Evolutionary conservation across 2,329 filamentous ascomycete genomes (phyloP), one percentile per base, ranked within the genome.

Genomic region (Trichophyton verrucosum): DNA sequence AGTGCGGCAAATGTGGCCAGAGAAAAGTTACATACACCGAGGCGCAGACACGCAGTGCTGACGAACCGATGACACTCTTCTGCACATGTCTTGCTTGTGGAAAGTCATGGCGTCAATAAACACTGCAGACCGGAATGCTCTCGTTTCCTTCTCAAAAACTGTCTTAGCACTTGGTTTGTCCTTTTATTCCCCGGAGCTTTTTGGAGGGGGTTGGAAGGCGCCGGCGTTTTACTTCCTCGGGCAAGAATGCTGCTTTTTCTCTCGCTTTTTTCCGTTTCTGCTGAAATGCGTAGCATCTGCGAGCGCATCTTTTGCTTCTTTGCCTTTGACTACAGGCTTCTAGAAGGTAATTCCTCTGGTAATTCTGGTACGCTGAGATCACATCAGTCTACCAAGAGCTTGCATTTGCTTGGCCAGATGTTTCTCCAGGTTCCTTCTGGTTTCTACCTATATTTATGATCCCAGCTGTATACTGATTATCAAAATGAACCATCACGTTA

Each of bases 21-120:
- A 91, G 88, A 80, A 91, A 90, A 80, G 94, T 97, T 71, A 91
- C 87, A 75, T 99, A 99, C 76, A 90, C 85, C 57, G 94, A 99
- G 77, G 94, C 94, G 3, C 94, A 99, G 80, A 99, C 94, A 15
- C 83, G 94, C 65, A 88, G 85, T 77, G 94, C 94, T 66, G 94
- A 99, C 82, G 94, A 97, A 77, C 92, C 92, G 69, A 78, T 78
- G 76, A 78, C 76, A 36, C 65, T 77, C 63, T 78, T 78, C 64
- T 78, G 76, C 67, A 77, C 76, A 46, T 78, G 76, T 65, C 57
- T 77, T 68, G 75, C 75, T 67, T 78, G 76, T 63, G 76, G 76
- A 51, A 78, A 78, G 68, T 75, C 76, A 46, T 78, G 76, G 76
- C 70, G 72, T 57, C 74, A 76, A 69, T 75, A 67, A 30, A n/a